Evolutionary conservation across 306 rosid species (phyloP).

Genomic region (Cicer judaicum): DNA sequence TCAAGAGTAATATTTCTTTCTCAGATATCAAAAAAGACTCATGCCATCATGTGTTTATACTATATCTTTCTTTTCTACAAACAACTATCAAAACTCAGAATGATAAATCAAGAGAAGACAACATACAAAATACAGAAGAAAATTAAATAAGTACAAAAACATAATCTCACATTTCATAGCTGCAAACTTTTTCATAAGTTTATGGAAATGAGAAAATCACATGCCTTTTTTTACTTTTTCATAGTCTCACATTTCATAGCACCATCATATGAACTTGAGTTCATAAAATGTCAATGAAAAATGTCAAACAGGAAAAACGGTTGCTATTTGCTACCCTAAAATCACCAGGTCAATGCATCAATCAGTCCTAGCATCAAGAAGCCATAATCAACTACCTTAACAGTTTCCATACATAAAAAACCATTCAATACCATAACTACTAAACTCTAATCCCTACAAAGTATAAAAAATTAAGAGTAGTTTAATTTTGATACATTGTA

Average conservation of each 20-base stretch:
- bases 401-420: neutral
- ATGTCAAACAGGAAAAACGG: constrained; percentile 34
- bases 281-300: constrained; percentile 21
- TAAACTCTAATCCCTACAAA: constrained; percentile 29
- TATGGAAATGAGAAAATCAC: neutral
- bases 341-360: constrained; percentile 32
- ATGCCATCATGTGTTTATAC: neutral
- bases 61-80: constrained; percentile 24
- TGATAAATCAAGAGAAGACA: constrained; percentile 34
- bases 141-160: neutral
- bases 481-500: no score
- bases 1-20: constrained; percentile 9
- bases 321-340: constrained; percentile 6
- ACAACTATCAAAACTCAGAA: constrained; percentile 31
- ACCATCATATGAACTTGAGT: constrained; percentile 20
- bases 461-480: neutral
- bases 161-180: constrained; percentile 18
- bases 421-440: constrained; percentile 10
- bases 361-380: constrained; percentile 32
- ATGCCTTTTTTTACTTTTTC: neutral
- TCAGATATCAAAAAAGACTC: constrained; percentile 7
- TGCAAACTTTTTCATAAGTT: constrained; percentile 12
- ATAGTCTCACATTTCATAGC: neutral
- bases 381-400: constrained; percentile 6
- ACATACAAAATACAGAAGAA: neutral